phyloP scores from a whole-genome alignment of 2,329 filamentous ascomycete genomes.

The Alternaria panax region DNA sequence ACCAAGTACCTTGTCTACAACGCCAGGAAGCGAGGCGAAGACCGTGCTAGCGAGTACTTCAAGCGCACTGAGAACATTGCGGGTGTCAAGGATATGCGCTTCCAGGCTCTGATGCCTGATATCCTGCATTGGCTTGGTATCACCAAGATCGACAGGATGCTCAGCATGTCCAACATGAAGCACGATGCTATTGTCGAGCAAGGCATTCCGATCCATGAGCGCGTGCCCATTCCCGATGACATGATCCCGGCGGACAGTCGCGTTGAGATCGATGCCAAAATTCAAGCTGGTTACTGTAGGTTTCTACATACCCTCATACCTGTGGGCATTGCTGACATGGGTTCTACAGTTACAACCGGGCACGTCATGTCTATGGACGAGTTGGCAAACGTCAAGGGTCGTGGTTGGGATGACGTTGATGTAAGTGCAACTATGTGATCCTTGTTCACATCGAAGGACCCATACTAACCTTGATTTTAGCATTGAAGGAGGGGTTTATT shows the following conservation, averaged over 20 bases:
- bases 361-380: conserved; percentile 89
- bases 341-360: conserved; percentile 73
- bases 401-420: conserved; percentile 83
- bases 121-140: conserved; percentile 98
- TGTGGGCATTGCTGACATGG: conserved; percentile 26
- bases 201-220: conserved; percentile 86
- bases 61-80: conserved; percentile 98
- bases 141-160: conserved; percentile 97
- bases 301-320: conserved; percentile 19
- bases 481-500: conserved; percentile 34
- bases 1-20: conserved; percentile 89
- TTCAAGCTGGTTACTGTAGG: conserved; percentile 84
- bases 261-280: conserved; percentile 99
- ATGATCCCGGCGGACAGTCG: conserved; percentile 93
- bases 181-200: conserved; percentile 87
- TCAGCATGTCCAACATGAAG: conserved; percentile 99
- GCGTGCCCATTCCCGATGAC: conserved; percentile 89
- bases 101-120: conserved; percentile 97
- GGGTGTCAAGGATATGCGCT: conserved; percentile 94
- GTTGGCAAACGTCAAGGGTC: conserved; percentile 82
- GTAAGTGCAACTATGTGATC: conserved; percentile 38
- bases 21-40: conserved; percentile 75
- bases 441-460: conserved; percentile 7
- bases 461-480: conserved; percentile 39
- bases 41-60: conserved; percentile 90